phyloP scores from a whole-genome alignment of 2,329 filamentous ascomycete genomes.

The Scedosporium dehoogii region DNA sequence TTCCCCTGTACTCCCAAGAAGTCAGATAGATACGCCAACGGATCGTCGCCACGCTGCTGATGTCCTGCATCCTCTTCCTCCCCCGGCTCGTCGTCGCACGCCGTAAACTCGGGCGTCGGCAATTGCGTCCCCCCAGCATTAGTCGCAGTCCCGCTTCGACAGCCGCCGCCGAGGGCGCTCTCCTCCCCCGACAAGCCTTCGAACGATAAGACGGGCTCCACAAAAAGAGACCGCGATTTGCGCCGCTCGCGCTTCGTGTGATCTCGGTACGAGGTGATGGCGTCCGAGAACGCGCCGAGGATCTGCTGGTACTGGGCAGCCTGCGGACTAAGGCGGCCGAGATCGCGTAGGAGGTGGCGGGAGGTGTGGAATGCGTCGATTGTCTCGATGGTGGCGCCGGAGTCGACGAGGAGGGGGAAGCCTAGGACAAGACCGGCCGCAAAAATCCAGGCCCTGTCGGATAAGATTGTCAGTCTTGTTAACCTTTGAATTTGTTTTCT shows the following conservation, averaged over 20 bases:
- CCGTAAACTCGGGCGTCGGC: too few species aligned
- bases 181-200: too few species aligned
- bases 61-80: too few species aligned
- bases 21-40: too few species aligned
- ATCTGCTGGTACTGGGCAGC: conserved; percentile 49
- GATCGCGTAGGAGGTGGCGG: conserved; percentile 35
- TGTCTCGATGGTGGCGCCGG: background rate
- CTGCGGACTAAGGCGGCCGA: conserved; percentile 41
- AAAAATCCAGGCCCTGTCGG: conserved; percentile 11
- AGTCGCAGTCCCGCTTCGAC: too few species aligned
- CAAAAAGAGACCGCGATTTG: background rate
- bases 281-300: conserved; percentile 16
- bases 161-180: too few species aligned
- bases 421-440: conserved; percentile 11
- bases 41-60: too few species aligned
- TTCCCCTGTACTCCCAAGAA: too few species aligned
- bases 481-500: background rate
- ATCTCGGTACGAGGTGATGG: background rate
- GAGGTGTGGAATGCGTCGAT: conserved; percentile 36
- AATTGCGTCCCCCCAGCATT: too few species aligned
- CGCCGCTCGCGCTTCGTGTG: background rate
- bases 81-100: too few species aligned
- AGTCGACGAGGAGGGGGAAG: conserved; percentile 9
- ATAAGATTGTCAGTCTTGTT: background rate
- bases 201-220: too few species aligned